Base-by-base conservation (phyloP, 768 basidiomycete genomes). In the Panellus pusillus region DNA sequence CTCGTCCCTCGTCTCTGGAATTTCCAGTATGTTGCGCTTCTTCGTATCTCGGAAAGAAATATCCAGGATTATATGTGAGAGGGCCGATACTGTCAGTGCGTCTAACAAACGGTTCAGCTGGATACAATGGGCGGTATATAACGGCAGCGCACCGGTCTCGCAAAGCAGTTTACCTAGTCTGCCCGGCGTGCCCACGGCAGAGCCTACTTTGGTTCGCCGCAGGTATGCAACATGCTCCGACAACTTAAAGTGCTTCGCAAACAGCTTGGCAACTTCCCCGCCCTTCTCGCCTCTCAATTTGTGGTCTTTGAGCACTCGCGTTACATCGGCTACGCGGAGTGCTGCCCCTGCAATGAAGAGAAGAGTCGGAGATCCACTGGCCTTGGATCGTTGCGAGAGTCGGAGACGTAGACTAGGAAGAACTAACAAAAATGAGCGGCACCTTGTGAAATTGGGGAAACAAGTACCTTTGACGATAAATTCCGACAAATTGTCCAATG, bases 201-300 rank as follows among this genome's bases (percentile, higher is more conserved):
- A 79, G 18, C 87, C 89, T 42, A 98, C 81, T 67, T 87, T 91
- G n/a, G 93, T 95, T 60, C 83, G 79, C 64, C 80, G 79, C 63
- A 98, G 78, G 72, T 93, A 91, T 14, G 82, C 75, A 64, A 89
- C 82, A 68, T 98, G 95, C 52, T 95, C 91, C 44, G 86, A 75
- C 37, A 95, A 75, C 72, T 95, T 97, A 72, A 96, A 85, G 67
- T 98, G 95, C 70, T 88, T 94, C 28, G 95, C 93, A 63, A 98
- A 98, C 24, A 99, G 81, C 69, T 98, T 98, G 18, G 90, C 94
- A 29, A 97, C 87, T 60, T 96, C 92, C 11, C 91, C 93, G 50
- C 91, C 86, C 66, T 92, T 94, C 19, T 90, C 86, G 32, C 89
- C 87, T 50, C 83, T 75, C 47, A 91, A 75, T 58, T 72, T 80